Base-by-base conservation (phyloP, 495 filamentous ascomycete genomes). In the Penicillium parvum region DNA sequence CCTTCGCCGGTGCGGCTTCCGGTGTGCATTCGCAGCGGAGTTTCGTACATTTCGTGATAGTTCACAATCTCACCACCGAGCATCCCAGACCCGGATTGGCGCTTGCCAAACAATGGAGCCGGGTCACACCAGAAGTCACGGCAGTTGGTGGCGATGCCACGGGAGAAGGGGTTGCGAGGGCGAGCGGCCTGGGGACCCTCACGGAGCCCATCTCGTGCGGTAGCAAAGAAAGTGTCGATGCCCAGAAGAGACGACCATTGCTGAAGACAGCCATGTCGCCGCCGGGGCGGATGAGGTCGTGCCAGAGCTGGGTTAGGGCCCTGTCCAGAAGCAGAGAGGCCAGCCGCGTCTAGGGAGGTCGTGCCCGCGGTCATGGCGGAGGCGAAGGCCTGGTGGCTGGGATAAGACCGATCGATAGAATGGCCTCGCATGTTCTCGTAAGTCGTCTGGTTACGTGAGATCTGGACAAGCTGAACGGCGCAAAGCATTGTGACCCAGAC, bases 401-500 rank as follows among this genome's bases (percentile, higher is more conserved):
- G 69, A 36, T 69, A 65, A 43, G 74, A 71, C 48, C 82, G 66
- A 23, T 73, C 61, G 22, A 71, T 63, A 9, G 61, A 60, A 40
- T 88, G 71, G 32, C 86, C 82, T 39, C 79, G 73, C 90, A 97
- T 96, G 50, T 87, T 92, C 57, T 98, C 92, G 67, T 83, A 97
- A 0, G 92, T 98, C 6, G 92, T 98, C 72, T 91, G 82, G 30
- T 90, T 92, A 36, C 89, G 80, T 1, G 88, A 83, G 28, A 98
- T 80, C 57, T 97, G 92, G 8, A 96, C 71, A 25, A 95, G 79
- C 58, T 98, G 92, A 7, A 96, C 91, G 37, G 84, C 77, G 52
- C 96, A 78, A 18, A 98, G 83, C 90, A 97, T 97, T 3, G 88
- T 83, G 8, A 97, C 85, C 92, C 92, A 98, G 28, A 83, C 82